Percentiles rank a stretch among this genome's conserved stretches.
phyloP scores from a whole-genome alignment of 2,329 filamentous ascomycete genomes.

The Clonostachys sp. region DNA sequence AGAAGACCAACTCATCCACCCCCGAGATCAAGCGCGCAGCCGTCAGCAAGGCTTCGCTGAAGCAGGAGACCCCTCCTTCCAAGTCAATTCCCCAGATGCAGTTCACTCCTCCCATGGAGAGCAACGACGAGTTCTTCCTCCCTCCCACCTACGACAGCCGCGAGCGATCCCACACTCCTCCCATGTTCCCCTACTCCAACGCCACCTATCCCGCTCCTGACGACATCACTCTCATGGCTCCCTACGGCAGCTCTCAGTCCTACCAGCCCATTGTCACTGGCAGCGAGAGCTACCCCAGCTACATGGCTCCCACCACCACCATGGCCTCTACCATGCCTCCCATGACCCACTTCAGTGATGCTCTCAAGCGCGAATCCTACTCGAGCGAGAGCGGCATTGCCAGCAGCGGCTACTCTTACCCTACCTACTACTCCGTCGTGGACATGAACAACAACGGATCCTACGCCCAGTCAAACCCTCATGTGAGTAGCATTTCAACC shows the following conservation, averaged over 20 bases:
- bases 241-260: conserved; percentile 49
- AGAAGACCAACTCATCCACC: conserved; percentile 21
- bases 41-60: conserved; percentile 32
- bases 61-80: conserved; percentile 20
- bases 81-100: conserved; percentile 33
- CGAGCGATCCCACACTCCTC: conserved; percentile 67
- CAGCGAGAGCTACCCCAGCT: conserved; percentile 48
- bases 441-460: conserved; percentile 56
- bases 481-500: conserved; percentile 55
- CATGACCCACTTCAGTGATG: conserved; percentile 58
- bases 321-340: conserved; percentile 56
- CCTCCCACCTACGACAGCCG: conserved; percentile 55
- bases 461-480: conserved; percentile 66
- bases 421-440: conserved; percentile 55
- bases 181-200: conserved; percentile 64
- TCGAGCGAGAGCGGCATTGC: conserved; percentile 55
- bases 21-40: conserved; percentile 26
- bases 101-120: conserved; percentile 57
- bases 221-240: conserved; percentile 50
- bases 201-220: conserved; percentile 64
- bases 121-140: conserved; percentile 65
- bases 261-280: conserved; percentile 49
- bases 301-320: conserved; percentile 42
- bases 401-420: conserved; percentile 52
- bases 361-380: conserved; percentile 62